phyloP scores from a whole-genome alignment of 495 filamentous ascomycete genomes.

The Aspergillus sparsus region DNA sequence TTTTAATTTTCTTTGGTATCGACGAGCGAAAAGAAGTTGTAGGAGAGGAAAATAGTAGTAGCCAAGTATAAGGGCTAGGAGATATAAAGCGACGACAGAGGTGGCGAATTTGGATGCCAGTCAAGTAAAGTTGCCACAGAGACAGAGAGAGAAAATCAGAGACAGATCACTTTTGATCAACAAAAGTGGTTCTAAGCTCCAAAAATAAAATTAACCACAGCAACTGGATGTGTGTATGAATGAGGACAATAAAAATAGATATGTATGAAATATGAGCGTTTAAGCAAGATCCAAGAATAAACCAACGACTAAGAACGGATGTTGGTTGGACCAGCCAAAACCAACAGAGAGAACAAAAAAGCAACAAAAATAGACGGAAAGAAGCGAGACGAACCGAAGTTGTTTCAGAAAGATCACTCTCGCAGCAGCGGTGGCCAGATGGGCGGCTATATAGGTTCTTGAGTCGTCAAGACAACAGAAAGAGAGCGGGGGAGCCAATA shows the following conservation, averaged over 20 bases:
- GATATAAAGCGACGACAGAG: conserved; percentile 3
- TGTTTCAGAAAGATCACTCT: conserved; percentile 18
- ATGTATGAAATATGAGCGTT: conserved; percentile 1
- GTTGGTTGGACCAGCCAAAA: conserved; percentile 20
- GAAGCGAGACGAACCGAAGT: conserved; percentile 14
- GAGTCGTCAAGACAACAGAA: background rate
- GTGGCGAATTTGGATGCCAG: no score
- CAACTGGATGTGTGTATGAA: conserved; percentile 2
- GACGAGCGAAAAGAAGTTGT: background rate
- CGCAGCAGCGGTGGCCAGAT: background rate
- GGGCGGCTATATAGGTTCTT: conserved; percentile 16
- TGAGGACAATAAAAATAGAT: background rate
- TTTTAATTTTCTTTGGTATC: background rate
- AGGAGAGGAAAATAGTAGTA: background rate
- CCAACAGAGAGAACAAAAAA: conserved; percentile 5
- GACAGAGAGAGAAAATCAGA: background rate
- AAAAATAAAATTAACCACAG: background rate
- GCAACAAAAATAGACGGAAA: conserved; percentile 8
- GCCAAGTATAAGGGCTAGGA: background rate
- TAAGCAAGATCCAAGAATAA: conserved; percentile 9
- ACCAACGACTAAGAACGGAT: conserved; percentile 14
- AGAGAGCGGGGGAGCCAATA: conserved; percentile 7
- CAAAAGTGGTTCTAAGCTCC: conserved; percentile 3
- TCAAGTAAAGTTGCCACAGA: background rate
- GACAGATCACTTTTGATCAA: conserved; percentile 15